phyloP scores from a whole-genome alignment of 345 rosid species.

The Pugionium dolabratum region DNA sequence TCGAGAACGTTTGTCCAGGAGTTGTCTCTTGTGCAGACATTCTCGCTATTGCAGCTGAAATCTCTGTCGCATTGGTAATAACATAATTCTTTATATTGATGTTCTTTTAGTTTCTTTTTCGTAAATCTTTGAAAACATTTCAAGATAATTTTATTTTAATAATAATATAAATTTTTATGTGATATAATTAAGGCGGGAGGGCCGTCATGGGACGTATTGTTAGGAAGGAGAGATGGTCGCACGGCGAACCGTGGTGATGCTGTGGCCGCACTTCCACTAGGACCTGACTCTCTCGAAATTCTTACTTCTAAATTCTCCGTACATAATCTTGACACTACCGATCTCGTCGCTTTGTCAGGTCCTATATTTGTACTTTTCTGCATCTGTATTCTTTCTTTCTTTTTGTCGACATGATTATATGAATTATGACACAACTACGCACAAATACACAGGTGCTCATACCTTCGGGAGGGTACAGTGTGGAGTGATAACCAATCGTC shows the following conservation, averaged over 20 bases:
- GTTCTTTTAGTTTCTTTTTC: not conserved
- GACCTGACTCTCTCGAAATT: constrained; percentile 47
- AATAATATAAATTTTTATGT: no score
- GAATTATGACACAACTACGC: no score
- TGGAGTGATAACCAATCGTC: constrained; percentile 50
- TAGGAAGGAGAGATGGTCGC: constrained; percentile 75
- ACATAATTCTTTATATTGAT: not conserved
- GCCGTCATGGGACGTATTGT: constrained; percentile 61
- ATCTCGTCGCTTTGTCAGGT: constrained; percentile 78
- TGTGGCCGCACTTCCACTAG: constrained; percentile 54
- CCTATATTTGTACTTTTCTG: not conserved
- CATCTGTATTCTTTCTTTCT: not conserved
- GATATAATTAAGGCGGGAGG: constrained; percentile 61
- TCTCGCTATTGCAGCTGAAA: constrained; percentile 51
- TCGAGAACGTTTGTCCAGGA: constrained; percentile 56
- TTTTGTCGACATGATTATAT: no score
- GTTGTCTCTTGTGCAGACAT: constrained; percentile 68
- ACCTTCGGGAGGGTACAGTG: constrained; percentile 67
- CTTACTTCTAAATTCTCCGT: constrained; percentile 56
- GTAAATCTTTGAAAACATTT: not conserved
- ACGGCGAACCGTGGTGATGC: constrained; percentile 56
- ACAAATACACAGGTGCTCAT: constrained; percentile 49
- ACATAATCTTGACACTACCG: constrained; percentile 62
- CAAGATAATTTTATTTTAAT: not conserved
- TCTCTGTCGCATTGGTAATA: constrained; percentile 49